Evolutionary conservation across 179 eudicot species (phyloP).

Genomic region (Drosera spatulata): DNA sequence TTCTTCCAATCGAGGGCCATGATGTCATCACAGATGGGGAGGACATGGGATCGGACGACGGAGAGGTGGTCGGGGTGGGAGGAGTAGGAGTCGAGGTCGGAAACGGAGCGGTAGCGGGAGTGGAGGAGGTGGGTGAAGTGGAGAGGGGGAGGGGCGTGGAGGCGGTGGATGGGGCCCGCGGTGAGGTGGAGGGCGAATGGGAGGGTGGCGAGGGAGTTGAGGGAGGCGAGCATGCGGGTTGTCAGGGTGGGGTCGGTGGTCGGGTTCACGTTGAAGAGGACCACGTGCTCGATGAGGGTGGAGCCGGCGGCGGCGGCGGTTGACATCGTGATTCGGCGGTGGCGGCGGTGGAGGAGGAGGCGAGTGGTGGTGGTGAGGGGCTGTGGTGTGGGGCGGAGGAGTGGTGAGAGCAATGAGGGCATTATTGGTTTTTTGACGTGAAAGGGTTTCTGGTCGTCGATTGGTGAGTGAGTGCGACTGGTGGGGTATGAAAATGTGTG

Average conservation of each 20-base stretch:
- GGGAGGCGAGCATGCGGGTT: conserved; percentile 44
- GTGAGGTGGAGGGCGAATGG: conserved; percentile 38
- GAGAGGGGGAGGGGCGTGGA: conserved; percentile 27
- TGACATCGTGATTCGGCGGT: conserved; percentile 15
- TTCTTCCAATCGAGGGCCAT: conserved; percentile 81
- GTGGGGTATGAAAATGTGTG: no score
- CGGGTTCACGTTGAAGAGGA: conserved; percentile 62
- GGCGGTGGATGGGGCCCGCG: conserved; percentile 38
- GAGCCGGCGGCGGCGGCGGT: conserved; percentile 7
- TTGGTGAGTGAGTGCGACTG: no score
- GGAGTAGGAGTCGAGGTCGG: conserved; percentile 46
- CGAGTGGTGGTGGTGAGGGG: conserved; percentile 9
- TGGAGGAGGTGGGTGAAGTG: conserved; percentile 71
- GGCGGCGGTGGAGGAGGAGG: conserved; percentile 8
- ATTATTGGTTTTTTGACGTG: neutral
- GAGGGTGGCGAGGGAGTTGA: conserved; percentile 45
- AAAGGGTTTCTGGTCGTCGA: no score
- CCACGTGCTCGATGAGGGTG: conserved; percentile 57
- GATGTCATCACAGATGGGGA: conserved; percentile 56
- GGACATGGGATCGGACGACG: conserved; percentile 36
- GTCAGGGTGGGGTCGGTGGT: conserved; percentile 30
- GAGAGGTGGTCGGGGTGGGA: conserved; percentile 48
- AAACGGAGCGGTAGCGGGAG: conserved; percentile 46
- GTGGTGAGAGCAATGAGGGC: conserved; percentile 3
- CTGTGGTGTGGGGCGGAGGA: neutral